Conservation (phyloP, 1,139 yeast species). For the Magnusiomyces tetraspermus region DNA sequence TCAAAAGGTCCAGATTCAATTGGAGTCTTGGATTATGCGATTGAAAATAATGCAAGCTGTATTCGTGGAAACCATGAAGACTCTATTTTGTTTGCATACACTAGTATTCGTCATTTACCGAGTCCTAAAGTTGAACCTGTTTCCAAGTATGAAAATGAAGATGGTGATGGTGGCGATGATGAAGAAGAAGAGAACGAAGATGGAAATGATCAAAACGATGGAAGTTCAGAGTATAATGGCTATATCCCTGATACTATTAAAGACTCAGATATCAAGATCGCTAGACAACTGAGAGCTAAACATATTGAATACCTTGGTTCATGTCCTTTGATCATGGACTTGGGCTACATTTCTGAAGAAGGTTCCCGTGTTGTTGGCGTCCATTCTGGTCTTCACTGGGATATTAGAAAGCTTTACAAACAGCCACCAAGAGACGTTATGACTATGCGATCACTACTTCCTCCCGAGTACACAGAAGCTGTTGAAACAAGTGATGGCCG, state of each 20-base stretch:
- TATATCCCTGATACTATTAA: background rate
- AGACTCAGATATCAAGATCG: constrained; percentile 45
- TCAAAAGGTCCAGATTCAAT: constrained; percentile 75
- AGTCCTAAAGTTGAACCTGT: constrained; percentile 23
- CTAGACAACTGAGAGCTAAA: constrained; percentile 47
- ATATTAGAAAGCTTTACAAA: constrained; percentile 39
- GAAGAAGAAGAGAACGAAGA: constrained; percentile 1
- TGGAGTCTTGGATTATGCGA: constrained; percentile 57
- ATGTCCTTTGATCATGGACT: constrained; percentile 53
- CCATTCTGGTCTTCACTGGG: constrained; percentile 73
- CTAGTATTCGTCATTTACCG: constrained; percentile 45
- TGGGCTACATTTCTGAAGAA: constrained; percentile 52
- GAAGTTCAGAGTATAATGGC: constrained; percentile 13
- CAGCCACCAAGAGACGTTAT: constrained; percentile 55
- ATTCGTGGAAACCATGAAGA: constrained; percentile 86
- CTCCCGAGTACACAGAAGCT: constrained; percentile 49
- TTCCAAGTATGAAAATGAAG: constrained; percentile 2
- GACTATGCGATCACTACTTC: constrained; percentile 51
- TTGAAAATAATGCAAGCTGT: constrained; percentile 48
- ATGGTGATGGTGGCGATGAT: background rate
- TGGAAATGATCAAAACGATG: constrained; percentile 8
- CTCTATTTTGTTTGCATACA: constrained; percentile 51
- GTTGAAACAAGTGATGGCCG: constrained; percentile 42
- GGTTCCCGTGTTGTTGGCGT: constrained; percentile 52
- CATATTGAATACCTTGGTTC: constrained; percentile 51